Percentiles rank a stretch among this genome's conserved stretches.
These are phyloP conservation scores for Auricularia heimuer DNA, from an alignment of 768 basidiomycete species.

Conservation along the genomic window DNA sequence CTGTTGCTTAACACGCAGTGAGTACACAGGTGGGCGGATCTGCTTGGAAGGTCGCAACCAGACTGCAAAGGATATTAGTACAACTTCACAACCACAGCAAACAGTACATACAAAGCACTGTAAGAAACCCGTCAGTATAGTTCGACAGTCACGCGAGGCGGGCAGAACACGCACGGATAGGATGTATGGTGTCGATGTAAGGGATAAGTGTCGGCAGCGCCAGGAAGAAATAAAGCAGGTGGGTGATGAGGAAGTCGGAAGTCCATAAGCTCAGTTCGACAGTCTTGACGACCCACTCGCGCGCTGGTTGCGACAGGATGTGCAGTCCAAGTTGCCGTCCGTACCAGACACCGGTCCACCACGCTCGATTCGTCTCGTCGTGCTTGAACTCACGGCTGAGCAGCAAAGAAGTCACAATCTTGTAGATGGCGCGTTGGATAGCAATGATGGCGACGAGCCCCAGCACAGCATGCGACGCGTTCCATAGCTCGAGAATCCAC, in stretches of 20 bases:
- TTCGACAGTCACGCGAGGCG: no score
- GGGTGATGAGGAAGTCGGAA: conserved; percentile 84
- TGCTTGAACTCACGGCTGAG: conserved; percentile 96
- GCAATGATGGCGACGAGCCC: conserved; percentile 84
- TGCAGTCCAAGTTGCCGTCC: conserved; percentile 86
- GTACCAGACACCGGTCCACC: conserved; percentile 99
- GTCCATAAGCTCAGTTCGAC: conserved; percentile 97
- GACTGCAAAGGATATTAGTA: conserved; percentile 36
- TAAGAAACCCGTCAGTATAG: not conserved
- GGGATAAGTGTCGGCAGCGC: conserved; percentile 80
- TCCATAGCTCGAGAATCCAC: conserved; percentile 97
- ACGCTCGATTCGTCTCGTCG: conserved; percentile 95
- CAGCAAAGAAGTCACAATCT: conserved; percentile 89
- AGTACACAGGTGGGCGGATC: conserved; percentile 87
- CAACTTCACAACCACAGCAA: conserved; percentile 3
- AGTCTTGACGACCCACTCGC: conserved; percentile 97
- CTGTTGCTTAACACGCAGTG: conserved; percentile 86
- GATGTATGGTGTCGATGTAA: conserved; percentile 79
- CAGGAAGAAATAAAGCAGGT: conserved; percentile 78
- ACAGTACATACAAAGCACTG: conserved; percentile 59
- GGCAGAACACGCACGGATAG: conserved; percentile 39
- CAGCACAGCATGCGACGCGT: conserved; percentile 91
- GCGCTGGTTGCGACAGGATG: conserved; percentile 88
- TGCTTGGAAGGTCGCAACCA: conserved; percentile 95
- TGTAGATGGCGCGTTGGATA: conserved; percentile 87